phyloP scores from a whole-genome alignment of 345 rosid species.

The Camelina hispida region DNA sequence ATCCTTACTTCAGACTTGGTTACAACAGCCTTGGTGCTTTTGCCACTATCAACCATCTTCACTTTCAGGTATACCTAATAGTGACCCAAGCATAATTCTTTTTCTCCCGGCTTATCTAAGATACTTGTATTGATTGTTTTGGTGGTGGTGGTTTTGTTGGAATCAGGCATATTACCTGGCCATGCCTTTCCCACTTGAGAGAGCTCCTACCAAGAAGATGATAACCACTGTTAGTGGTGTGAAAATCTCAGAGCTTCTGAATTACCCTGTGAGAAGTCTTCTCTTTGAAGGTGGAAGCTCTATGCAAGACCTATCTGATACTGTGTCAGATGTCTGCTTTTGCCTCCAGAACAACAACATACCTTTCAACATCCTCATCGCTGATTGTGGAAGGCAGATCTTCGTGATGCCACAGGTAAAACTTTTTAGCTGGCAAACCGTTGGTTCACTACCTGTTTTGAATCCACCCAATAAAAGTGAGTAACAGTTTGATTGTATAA shows the following conservation, averaged over 20 bases:
- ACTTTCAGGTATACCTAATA: slow-evolving; percentile 77
- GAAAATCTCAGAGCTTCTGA: slow-evolving; percentile 68
- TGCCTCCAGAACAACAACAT: slow-evolving; percentile 93
- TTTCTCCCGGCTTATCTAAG: background rate
- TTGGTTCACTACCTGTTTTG: background rate
- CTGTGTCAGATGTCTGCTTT: slow-evolving; percentile 77
- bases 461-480: background rate
- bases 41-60: slow-evolving; percentile 99
- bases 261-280: slow-evolving; percentile 92
- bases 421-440: slow-evolving; percentile 8
- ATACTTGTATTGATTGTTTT: slow-evolving; percentile 19
- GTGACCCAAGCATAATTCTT: background rate
- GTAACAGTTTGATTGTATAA: slow-evolving; percentile 17
- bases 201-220: slow-evolving; percentile 70
- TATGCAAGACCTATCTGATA: slow-evolving; percentile 62
- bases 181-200: slow-evolving; percentile 85
- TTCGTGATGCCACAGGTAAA: slow-evolving; percentile 92
- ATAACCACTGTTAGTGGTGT: slow-evolving; percentile 58
- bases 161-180: slow-evolving; percentile 94
- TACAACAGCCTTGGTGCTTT: slow-evolving; percentile 99
- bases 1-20: slow-evolving; percentile 92
- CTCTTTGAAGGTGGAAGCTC: slow-evolving; percentile 80
- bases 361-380: slow-evolving; percentile 85
- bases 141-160: background rate
- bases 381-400: slow-evolving; percentile 81